Conservation (phyloP, 139 green algal species). For the Chlorella sp. region DNA sequence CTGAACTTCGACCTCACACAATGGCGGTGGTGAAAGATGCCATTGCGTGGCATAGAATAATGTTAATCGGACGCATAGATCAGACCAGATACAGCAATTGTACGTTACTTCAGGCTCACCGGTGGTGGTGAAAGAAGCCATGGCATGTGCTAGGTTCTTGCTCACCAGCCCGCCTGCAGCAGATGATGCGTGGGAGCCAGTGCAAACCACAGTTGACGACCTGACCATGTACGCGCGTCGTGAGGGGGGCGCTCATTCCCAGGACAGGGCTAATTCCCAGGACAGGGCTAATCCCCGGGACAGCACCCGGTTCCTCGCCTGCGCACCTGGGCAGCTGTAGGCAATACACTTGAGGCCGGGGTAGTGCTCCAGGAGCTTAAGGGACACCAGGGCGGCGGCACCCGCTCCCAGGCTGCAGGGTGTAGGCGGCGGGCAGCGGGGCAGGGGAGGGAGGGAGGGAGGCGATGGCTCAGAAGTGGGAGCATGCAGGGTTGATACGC, state of each 20-base stretch:
- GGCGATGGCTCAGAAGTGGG: too few species aligned
- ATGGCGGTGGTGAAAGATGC: background rate
- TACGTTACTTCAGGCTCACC: background rate
- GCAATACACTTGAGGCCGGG: conserved; percentile 58
- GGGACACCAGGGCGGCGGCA: conserved; percentile 52
- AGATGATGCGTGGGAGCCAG: background rate
- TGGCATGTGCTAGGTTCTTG: conserved; percentile 39
- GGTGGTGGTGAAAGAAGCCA: conserved; percentile 52
- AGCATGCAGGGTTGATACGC: too few species aligned
- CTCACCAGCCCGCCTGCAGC: conserved; percentile 39
- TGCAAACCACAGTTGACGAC: too few species aligned
- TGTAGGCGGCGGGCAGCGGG: background rate
- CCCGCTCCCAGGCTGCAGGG: conserved; percentile 52
- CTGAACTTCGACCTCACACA: too few species aligned
- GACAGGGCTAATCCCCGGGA: too few species aligned
- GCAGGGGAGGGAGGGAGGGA: background rate
- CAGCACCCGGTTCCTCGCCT: too few species aligned
- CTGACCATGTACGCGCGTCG: too few species aligned
- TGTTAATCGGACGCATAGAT: too few species aligned
- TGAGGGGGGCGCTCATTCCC: too few species aligned
- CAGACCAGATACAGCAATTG: too few species aligned
- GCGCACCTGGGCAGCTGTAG: conserved; percentile 57
- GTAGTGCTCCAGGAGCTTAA: conserved; percentile 56
- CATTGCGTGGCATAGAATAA: too few species aligned
- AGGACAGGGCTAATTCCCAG: too few species aligned